phyloP scores from a whole-genome alignment of 2,329 filamentous ascomycete genomes.

The Raffaelea albimanens region DNA sequence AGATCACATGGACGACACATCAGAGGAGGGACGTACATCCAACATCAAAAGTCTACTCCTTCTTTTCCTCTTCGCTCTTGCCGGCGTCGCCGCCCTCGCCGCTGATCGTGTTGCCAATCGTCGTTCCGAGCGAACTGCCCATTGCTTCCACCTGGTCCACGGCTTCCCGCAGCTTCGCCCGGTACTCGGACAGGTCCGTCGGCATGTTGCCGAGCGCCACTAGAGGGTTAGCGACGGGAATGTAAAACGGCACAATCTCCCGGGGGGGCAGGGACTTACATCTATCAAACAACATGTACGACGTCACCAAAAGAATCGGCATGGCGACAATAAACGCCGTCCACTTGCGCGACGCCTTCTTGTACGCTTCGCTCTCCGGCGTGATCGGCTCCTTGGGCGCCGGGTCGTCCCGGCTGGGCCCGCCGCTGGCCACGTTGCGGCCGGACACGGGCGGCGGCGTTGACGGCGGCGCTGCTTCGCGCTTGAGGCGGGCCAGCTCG shows the following conservation, averaged over 20 bases:
- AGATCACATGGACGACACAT: too few species aligned
- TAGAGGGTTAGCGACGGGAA: background rate
- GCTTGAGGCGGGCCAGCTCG: conserved; percentile 11
- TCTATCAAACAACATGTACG: conserved; percentile 43
- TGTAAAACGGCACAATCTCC: too few species aligned
- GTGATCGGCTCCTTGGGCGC: conserved; percentile 8
- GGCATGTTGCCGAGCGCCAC: conserved; percentile 13
- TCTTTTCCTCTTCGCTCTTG: too few species aligned
- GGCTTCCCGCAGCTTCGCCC: conserved; percentile 9
- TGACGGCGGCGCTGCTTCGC: conserved; percentile 2
- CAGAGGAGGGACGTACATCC: too few species aligned
- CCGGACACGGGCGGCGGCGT: conserved; percentile 2
- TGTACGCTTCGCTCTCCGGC: conserved; percentile 30
- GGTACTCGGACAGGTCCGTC: conserved; percentile 10
- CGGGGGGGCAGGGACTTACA: conserved; percentile 21
- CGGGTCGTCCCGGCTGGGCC: background rate
- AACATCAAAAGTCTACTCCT: too few species aligned
- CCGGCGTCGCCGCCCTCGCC: too few species aligned
- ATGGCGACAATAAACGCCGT: conserved; percentile 38
- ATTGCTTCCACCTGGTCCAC: conserved; percentile 4
- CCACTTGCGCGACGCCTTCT: conserved; percentile 34
- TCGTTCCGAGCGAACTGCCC: too few species aligned
- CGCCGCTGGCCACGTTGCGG: background rate
- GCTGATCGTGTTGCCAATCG: too few species aligned
- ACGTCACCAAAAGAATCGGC: conserved; percentile 45